Percentiles rank a stretch among this genome's conserved stretches.
These are phyloP conservation scores for Rasamsonia emersonii DNA, from an alignment of 2,329 filamentous ascomycete genomes.

Conservation along the genomic window DNA sequence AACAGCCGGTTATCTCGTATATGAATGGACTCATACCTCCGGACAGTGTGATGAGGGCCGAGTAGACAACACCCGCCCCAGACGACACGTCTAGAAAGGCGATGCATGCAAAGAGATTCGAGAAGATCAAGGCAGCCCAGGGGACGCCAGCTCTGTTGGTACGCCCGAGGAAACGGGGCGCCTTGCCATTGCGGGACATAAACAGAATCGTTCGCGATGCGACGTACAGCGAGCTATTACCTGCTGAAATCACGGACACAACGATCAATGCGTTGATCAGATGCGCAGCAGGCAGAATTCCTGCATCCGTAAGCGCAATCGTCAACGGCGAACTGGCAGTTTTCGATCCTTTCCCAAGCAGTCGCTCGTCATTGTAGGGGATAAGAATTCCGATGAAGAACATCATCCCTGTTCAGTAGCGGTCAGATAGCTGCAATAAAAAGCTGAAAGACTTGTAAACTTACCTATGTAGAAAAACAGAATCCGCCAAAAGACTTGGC, in stretches of 20 bases:
- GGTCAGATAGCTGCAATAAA: neutral
- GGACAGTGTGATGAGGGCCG: constrained; percentile 25
- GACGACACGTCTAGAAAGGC: constrained; percentile 24
- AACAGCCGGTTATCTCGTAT: no score
- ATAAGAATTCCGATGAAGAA: constrained; percentile 70
- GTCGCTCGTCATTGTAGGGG: constrained; percentile 56
- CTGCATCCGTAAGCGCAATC: constrained; percentile 63
- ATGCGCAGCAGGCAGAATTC: constrained; percentile 64
- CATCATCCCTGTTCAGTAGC: constrained; percentile 49
- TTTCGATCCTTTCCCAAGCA: constrained; percentile 54
- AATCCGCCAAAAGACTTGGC: constrained; percentile 35
- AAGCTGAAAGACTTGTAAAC: neutral
- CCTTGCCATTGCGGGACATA: constrained; percentile 66
- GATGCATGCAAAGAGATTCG: constrained; percentile 56
- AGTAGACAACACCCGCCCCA: constrained; percentile 22
- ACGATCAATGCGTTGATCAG: constrained; percentile 73
- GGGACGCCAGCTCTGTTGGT: constrained; percentile 57
- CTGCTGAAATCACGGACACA: constrained; percentile 61
- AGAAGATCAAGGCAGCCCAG: constrained; percentile 54
- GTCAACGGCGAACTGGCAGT: constrained; percentile 66
- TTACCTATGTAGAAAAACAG: constrained; percentile 52
- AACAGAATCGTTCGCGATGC: constrained; percentile 65
- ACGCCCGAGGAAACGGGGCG: constrained; percentile 59
- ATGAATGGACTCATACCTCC: constrained; percentile 25
- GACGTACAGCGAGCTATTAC: constrained; percentile 72